Evolutionary conservation across 805 yeast species (phyloP), one percentile per base, ranked within the genome.

Genomic region (Hanseniaspora occidentalis): DNA sequence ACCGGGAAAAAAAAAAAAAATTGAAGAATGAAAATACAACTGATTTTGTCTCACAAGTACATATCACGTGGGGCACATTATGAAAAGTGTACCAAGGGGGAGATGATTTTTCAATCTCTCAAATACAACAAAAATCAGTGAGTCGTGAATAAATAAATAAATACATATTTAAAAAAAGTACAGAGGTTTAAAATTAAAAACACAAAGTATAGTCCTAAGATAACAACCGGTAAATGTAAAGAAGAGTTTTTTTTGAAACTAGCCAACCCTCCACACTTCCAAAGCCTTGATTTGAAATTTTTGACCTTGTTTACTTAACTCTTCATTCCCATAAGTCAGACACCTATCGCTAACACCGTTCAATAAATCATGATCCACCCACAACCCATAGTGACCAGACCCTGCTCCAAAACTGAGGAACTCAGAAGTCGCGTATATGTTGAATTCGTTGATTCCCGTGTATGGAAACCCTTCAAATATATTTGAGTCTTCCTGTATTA

Each of bases 391-490:
- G 52, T 83, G 84, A 2, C 96, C 96, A 50, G 80, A 79, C 1
- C 96, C 94, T 0, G 94, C 89, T 1, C 97, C 98, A 50, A 92
- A 69, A 17, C 95, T 79, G 24, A 92, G 64, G 52, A 77, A 85
- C 20, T 73, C 68, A 45, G 76, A 75, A 35, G 86, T 82, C 42
- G 95, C 84, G 55, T 83, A 84, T 14, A 89, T 76, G 35, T 84
- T 71, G 58, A 78, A 88, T 54, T 85, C 95, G 57, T 92, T 89
- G 37, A 80, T 52, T 0, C 96, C 95, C 1, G 96, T 85, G 57
- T 79, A 84, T 37, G 86, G 85, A 57, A 74, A 89, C 0, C 94
- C 95, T 54, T 76, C 74, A 55, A 88, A 75, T 41, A 83, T 66
- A 47, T 71, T 52, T 38, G 58, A 62, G 17, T 40, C 41, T 9